Evolutionary conservation across 1,284 basidiomycete species (phyloP).

Genomic region (Trichosporon faecale): DNA sequence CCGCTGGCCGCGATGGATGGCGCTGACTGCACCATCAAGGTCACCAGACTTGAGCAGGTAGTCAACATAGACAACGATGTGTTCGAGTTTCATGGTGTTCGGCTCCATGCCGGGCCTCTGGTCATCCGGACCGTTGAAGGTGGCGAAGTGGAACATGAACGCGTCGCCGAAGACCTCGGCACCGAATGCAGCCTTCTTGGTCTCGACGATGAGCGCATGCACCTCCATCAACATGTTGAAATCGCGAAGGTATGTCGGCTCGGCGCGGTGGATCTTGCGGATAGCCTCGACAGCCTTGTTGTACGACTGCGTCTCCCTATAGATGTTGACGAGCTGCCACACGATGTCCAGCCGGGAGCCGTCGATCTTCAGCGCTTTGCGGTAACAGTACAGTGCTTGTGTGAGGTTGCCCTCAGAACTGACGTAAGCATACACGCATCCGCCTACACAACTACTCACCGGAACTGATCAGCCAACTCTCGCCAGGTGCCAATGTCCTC

Average conservation of each 20-base stretch:
- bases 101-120: conserved; percentile 9
- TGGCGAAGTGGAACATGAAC: conserved; percentile 56
- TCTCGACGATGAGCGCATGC: conserved; percentile 70
- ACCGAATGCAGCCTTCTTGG: conserved; percentile 64
- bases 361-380: conserved; percentile 76
- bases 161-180: conserved; percentile 65
- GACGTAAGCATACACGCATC: conserved; percentile 14
- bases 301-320: conserved; percentile 70
- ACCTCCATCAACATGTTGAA: conserved; percentile 75
- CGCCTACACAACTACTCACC: conserved; percentile 53
- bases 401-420: conserved; percentile 70
- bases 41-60: conserved; percentile 70
- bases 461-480: conserved; percentile 68
- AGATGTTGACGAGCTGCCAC: conserved; percentile 84
- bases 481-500: conserved; percentile 86
- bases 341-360: conserved; percentile 77
- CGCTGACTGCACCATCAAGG: conserved; percentile 65
- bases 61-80: conserved; percentile 72
- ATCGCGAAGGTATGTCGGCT: conserved; percentile 72
- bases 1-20: conserved; percentile 71
- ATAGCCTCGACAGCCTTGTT: conserved; percentile 74
- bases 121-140: conserved; percentile 34
- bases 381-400: conserved; percentile 88
- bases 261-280: conserved; percentile 61
- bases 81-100: conserved; percentile 49